phyloP scores from a whole-genome alignment of 495 filamentous ascomycete species.

The Patellaria atrata region DNA sequence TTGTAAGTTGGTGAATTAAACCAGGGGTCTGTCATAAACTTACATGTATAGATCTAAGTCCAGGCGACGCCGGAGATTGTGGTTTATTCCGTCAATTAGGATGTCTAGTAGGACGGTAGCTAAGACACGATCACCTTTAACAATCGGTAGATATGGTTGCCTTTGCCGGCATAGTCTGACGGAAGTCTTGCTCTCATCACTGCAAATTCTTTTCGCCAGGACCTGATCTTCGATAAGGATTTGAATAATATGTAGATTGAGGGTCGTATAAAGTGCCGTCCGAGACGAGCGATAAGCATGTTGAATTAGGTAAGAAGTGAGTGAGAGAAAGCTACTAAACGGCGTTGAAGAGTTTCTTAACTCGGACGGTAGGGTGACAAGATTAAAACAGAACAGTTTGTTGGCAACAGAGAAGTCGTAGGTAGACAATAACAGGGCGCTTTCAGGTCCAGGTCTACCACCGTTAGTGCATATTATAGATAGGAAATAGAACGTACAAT shows the following conservation, averaged over 20 bases:
- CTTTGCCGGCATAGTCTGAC: slow-evolving; percentile 84
- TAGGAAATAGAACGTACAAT: slow-evolving; percentile 34
- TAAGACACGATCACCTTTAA: slow-evolving; percentile 53
- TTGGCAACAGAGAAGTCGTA: slow-evolving; percentile 94
- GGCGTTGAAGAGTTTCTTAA: slow-evolving; percentile 58
- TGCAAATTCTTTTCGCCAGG: slow-evolving; percentile 73
- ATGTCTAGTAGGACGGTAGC: slow-evolving; percentile 69
- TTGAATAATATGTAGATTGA: slow-evolving; percentile 70
- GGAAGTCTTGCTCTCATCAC: slow-evolving; percentile 56
- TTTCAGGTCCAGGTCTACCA: slow-evolving; percentile 58
- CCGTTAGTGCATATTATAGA: slow-evolving; percentile 1
- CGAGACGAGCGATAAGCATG: slow-evolving; percentile 77
- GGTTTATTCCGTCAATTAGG: slow-evolving; percentile 79
- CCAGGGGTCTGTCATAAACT: slow-evolving; percentile 2
- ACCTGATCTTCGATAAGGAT: slow-evolving; percentile 77
- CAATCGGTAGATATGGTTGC: slow-evolving; percentile 70
- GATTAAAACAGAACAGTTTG: slow-evolving; percentile 82
- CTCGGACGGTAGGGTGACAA: slow-evolving; percentile 48
- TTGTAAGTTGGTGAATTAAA: slow-evolving; percentile 4
- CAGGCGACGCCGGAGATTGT: slow-evolving; percentile 75
- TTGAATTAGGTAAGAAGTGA: slow-evolving; percentile 84
- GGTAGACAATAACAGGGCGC: slow-evolving; percentile 63
- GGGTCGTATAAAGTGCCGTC: slow-evolving; percentile 62
- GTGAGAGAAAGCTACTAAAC: slow-evolving; percentile 68
- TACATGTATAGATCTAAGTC: slow-evolving; percentile 73